phyloP scores from a whole-genome alignment of 331 rosid species.

The Malus hybrid region DNA sequence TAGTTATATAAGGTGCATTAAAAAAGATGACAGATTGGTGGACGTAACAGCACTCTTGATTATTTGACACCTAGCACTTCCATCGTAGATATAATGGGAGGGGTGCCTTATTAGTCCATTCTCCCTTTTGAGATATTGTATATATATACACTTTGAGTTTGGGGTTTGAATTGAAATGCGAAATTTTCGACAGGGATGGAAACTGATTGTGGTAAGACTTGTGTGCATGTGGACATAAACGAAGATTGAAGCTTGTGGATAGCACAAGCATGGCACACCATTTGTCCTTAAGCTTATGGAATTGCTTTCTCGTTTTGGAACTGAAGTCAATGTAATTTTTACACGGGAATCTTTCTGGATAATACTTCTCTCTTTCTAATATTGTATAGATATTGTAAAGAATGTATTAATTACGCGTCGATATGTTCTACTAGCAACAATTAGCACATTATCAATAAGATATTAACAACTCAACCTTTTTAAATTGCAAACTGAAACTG shows the following conservation, averaged over 20 bases:
- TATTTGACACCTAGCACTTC: not conserved
- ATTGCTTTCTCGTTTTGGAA: not conserved
- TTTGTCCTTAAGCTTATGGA: not conserved
- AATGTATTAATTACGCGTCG: no score
- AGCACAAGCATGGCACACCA: conserved; percentile 1
- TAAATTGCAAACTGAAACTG: not conserved
- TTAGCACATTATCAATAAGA: not conserved
- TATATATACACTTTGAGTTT: not conserved
- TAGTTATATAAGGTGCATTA: no score
- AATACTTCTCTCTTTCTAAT: not conserved
- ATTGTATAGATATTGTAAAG: no score
- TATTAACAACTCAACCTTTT: not conserved
- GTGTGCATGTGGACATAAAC: not conserved
- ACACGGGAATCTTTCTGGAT: not conserved
- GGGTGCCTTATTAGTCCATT: not conserved
- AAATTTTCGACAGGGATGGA: not conserved
- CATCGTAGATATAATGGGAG: not conserved
- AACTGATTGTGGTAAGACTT: not conserved
- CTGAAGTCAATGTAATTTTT: not conserved
- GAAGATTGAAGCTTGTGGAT: conserved; percentile 1
- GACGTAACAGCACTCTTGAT: not conserved
- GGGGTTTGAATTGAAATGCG: not conserved
- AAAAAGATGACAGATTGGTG: not conserved
- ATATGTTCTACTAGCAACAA: no score
- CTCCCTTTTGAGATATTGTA: not conserved